A percentile compares a stretch with the other conserved stretches of the same genome.
Evolutionary conservation across 1,139 yeast species (phyloP).

Genomic region (Hanseniaspora uvarum): DNA sequence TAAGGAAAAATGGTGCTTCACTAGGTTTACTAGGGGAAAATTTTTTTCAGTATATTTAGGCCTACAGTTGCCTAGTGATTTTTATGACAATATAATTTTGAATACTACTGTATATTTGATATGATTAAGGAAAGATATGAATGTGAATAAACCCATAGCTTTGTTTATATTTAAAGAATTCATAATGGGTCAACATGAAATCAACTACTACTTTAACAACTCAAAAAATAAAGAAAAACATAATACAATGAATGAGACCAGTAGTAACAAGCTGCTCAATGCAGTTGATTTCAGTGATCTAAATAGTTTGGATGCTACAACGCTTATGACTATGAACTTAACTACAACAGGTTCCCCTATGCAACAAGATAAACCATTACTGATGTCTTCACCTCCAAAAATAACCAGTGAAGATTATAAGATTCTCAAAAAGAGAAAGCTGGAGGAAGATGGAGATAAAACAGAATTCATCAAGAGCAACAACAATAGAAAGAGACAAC

Average conservation of each 20-base stretch:
- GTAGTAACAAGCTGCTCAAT: constrained; percentile 6
- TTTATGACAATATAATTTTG: too few relatives aligned
- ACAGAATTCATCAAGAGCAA: background rate
- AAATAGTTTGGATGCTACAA: constrained; percentile 1
- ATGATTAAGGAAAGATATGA: too few relatives aligned
- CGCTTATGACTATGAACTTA: background rate
- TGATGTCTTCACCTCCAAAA: constrained; percentile 11
- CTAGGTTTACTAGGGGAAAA: background rate
- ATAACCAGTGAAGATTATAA: background rate
- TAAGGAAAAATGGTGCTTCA: too few relatives aligned
- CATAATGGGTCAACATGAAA: constrained; percentile 4
- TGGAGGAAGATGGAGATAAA: background rate
- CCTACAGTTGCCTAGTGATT: too few relatives aligned
- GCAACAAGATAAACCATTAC: background rate
- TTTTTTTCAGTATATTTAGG: background rate
- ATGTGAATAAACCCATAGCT: too few relatives aligned
- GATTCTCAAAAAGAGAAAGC: constrained; percentile 2
- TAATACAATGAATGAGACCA: background rate
- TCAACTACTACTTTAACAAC: constrained; percentile 3
- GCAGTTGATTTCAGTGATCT: constrained; percentile 5
- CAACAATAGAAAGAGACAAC: constrained; percentile 10
- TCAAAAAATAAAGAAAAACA: background rate
- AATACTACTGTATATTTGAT: too few relatives aligned
- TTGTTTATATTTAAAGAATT: background rate
- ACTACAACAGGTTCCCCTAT: background rate